Percentiles rank a stretch among this genome's conserved stretches.
Evolutionary conservation across 352 stramenopile genomes (phyloP).

Genomic region (Detonula confervacea): DNA sequence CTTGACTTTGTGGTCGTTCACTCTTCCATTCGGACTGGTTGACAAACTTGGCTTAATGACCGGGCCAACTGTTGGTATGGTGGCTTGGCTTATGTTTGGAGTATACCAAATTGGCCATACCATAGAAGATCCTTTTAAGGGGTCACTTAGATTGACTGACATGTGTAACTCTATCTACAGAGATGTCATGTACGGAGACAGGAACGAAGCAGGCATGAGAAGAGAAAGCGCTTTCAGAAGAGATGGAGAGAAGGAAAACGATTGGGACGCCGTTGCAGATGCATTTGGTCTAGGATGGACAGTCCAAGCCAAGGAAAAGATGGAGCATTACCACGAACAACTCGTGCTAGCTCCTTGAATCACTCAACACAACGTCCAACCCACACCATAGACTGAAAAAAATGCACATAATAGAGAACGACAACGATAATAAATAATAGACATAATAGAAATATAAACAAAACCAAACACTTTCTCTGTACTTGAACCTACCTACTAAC

Average conservation of each 20-base stretch:
- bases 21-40: slow-evolving; percentile 85
- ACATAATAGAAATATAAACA: too few relatives aligned
- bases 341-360: slow-evolving; percentile 24
- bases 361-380: too few relatives aligned
- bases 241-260: slow-evolving; percentile 36
- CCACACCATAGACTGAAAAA: too few relatives aligned
- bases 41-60: slow-evolving; percentile 80
- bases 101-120: slow-evolving; percentile 88
- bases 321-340: slow-evolving; percentile 41
- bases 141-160: slow-evolving; percentile 73
- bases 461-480: too few relatives aligned
- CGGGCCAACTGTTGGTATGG: slow-evolving; percentile 73
- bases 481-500: too few relatives aligned
- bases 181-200: too few relatives aligned
- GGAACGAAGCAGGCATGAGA: slow-evolving; percentile 45
- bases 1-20: slow-evolving; percentile 87
- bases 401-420: too few relatives aligned
- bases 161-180: too few relatives aligned
- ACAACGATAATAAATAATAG: too few relatives aligned
- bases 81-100: slow-evolving; percentile 88
- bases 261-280: slow-evolving; percentile 46
- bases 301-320: slow-evolving; percentile 31
- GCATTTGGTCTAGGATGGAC: slow-evolving; percentile 50
- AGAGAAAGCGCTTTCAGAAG: slow-evolving; percentile 53
- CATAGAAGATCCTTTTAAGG: slow-evolving; percentile 89